These are phyloP conservation scores for Malus domestica DNA, from an alignment of 306 rosid species.

Conservation along the genomic window DNA sequence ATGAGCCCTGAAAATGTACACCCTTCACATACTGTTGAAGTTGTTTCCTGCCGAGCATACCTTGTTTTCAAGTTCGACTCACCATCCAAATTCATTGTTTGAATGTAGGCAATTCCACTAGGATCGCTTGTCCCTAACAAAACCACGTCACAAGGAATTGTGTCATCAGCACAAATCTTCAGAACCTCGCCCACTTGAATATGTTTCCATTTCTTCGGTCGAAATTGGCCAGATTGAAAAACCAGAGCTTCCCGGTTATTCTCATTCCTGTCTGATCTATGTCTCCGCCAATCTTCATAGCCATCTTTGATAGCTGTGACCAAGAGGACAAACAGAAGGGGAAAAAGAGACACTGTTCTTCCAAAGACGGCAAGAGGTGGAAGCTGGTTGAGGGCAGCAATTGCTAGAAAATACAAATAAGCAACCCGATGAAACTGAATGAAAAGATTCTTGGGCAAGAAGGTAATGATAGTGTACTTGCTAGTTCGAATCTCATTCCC, in stretches of 20 bases:
- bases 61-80: slow-evolving; percentile 97
- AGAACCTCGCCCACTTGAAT: slow-evolving; percentile 85
- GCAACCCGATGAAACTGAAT: slow-evolving; percentile 95
- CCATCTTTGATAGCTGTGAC: slow-evolving; percentile 97
- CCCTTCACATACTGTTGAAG: slow-evolving; percentile 49
- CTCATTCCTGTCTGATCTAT: slow-evolving; percentile 81
- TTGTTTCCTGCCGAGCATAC: slow-evolving; percentile 85
- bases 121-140: slow-evolving; percentile 93
- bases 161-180: slow-evolving; percentile 69
- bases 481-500: slow-evolving; percentile 86
- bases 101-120: slow-evolving; percentile 92
- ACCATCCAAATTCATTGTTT: slow-evolving; percentile 98
- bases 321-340: slow-evolving; percentile 73
- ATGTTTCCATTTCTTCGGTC: slow-evolving; percentile 59
- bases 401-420: slow-evolving; percentile 84
- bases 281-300: slow-evolving; percentile 95
- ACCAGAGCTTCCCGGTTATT: slow-evolving; percentile 75
- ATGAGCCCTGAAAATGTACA: slow-evolving; percentile 56
- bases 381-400: slow-evolving; percentile 95
- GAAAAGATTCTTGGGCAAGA: slow-evolving; percentile 83
- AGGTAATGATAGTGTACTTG: slow-evolving; percentile 72
- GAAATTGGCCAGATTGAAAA: slow-evolving; percentile 50
- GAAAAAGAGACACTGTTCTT: slow-evolving; percentile 81
- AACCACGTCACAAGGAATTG: slow-evolving; percentile 94
- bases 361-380: slow-evolving; percentile 97